Evolutionary conservation across 768 basidiomycete species (phyloP), one percentile per base, ranked within the genome.

Genomic region (Gymnopilus dilepis): DNA sequence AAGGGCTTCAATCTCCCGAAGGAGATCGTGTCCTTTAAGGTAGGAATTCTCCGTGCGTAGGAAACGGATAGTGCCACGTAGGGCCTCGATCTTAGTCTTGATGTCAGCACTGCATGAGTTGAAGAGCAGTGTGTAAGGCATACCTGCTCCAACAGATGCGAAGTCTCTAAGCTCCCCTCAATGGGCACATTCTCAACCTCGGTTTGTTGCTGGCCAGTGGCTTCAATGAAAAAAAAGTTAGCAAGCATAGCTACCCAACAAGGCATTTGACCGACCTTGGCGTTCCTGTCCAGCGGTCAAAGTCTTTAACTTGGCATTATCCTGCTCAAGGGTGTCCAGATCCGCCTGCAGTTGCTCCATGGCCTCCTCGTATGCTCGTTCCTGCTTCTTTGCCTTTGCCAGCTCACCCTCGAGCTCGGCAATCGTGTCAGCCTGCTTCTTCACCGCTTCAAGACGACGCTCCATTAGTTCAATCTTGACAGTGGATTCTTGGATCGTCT

Each of bases 381-480:
- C 95, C 70, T 97, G 92, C 74, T 95, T 92, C 74, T 87, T 86
- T 3, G 88, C 86, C 72, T 95, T 95, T 28, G 82, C 76, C 1
- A 98, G 79, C 67, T 96, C 90, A 31, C 72, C 76, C 76, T 98
- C 95, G 19, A 99, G 85, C 62, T 94, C 91, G 13, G 80, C 74
- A 54, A 98, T 91, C 6, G 84, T 78, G 58, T 98, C 97, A 4
- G 90, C 88, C 76, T 97, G 94, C 73, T 91, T 94, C 83, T 94
- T 96, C 62, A 88, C 89, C 1, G 88, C 84, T 71, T 99, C 96
- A 82, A 95, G 88, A 31, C 95, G 86, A 47, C 95, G 87, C 72
- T 97, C 95, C 86, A 99, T 92, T 13, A 96, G 82, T 72, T 98
- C 94, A 59, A 98, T 94, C 81, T 96, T 98, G 58, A 98, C 95